Evolutionary conservation across 352 stramenopile species (phyloP), one percentile per base, ranked within the genome.

Genomic region (Phytophthora ohioensis): DNA sequence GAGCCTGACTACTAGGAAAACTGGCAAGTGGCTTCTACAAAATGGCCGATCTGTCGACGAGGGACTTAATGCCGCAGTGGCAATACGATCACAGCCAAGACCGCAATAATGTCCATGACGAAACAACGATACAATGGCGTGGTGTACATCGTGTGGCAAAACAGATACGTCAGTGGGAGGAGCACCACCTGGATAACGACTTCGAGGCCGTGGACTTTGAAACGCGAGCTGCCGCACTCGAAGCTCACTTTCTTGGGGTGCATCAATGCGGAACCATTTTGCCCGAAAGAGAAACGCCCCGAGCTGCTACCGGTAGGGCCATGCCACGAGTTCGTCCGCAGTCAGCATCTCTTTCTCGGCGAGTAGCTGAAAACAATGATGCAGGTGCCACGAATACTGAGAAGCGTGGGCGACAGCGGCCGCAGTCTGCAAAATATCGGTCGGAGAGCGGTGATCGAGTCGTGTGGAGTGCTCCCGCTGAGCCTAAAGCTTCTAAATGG

Each of bases 401-500:
- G 15, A 49, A 38, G 10, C 13, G 1, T 34, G n/a, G 12, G 11
- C 52, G 57, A 9, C 39, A 31, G 41, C 68, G 76, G 13, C 79
- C 79, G 13, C 75, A 83, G 15, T 87, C 79, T 39, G 76, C 76
- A 3, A 76, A 70, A 6, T 36, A 60, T 3, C 52, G 71, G 6
- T 39, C 47, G 3, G 39, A 69, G 12, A 59, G 4, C 0, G 27
- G 69, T 9, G 17, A 49, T 10, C 54, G 46, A 13, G 34, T 53
- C 6, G 54, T 42, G 0, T 59, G 54, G 17, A 56, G 65, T 36
- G 5, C 66, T 6, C 45, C 39, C 1, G 5, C 21, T 32, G 27
- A 64, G 32, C 58, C 71, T 3, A 69, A 75, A 15, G 15, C 56
- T 34, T 81, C 74, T 9, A 87, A 83, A 48, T 87, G 79, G 79